A percentile compares a stretch with the other conserved stretches of the same genome.
These are phyloP conservation scores for Lodderomyces jiufengensis DNA, from an alignment of 1,139 yeast genomes.

Conservation along the genomic window DNA sequence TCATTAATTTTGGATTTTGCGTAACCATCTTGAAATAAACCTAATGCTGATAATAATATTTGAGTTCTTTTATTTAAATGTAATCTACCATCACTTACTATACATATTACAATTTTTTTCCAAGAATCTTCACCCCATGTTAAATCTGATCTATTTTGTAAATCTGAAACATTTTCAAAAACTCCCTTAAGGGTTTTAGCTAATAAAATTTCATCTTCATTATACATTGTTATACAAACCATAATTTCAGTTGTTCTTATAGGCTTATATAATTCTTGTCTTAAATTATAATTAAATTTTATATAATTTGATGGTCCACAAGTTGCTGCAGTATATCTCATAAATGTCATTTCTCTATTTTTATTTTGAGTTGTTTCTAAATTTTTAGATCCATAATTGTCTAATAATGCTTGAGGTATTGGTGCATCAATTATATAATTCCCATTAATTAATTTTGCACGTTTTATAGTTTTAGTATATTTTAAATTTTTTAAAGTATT, in stretches of 20 bases:
- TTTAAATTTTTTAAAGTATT: conserved; percentile 40
- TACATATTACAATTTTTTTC: conserved; percentile 72
- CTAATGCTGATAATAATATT: conserved; percentile 65
- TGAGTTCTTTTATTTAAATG: conserved; percentile 64
- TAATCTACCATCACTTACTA: conserved; percentile 75
- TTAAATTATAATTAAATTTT: conserved; percentile 54
- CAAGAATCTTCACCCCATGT: conserved; percentile 80
- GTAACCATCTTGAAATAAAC: conserved; percentile 77
- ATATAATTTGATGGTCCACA: conserved; percentile 69
- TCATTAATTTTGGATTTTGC: conserved; percentile 77
- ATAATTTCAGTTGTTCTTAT: conserved; percentile 70
- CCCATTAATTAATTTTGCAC: conserved; percentile 60
- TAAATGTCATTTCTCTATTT: conserved; percentile 62
- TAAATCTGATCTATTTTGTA: conserved; percentile 53
- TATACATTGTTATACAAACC: conserved; percentile 76
- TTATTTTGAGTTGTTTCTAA: conserved; percentile 25
- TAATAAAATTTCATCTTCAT: conserved; percentile 69
- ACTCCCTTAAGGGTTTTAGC: conserved; percentile 77
- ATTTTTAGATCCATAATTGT: conserved; percentile 48
- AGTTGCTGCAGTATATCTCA: conserved; percentile 81
- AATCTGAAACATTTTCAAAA: conserved; percentile 65
- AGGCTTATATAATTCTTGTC: conserved; percentile 64
- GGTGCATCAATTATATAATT: conserved; percentile 80
- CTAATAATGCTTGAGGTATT: conserved; percentile 57
- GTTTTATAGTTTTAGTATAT: conserved; percentile 47